Evolutionary conservation across 75 land plant species (phyloP).

Genomic region (Adiantum capillusveneris): DNA sequence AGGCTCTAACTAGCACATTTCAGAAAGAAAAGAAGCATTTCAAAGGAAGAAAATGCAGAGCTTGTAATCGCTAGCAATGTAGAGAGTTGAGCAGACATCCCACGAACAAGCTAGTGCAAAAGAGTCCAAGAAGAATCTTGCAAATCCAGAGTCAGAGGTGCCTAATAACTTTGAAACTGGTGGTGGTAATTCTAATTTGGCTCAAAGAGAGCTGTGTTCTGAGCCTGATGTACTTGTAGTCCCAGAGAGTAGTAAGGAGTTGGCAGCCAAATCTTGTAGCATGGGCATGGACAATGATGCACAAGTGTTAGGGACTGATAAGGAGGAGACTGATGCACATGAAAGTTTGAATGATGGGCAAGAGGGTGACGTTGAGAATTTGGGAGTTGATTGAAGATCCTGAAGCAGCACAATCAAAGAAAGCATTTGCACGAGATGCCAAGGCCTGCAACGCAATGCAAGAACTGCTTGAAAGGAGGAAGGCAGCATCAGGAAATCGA

Average conservation of each 20-base stretch:
- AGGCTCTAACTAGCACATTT: not conserved
- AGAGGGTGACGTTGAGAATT: slow-evolving; percentile 12
- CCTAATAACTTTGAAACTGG: too few species aligned
- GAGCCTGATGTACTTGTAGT: slow-evolving; percentile 52
- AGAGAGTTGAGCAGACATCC: too few species aligned
- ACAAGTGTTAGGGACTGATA: slow-evolving; percentile 23
- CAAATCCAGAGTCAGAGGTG: too few species aligned
- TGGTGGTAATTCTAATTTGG: too few species aligned
- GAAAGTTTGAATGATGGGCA: not conserved
- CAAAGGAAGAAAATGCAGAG: not conserved
- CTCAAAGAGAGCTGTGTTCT: slow-evolving; percentile 10
- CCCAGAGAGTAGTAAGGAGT: slow-evolving; percentile 43
- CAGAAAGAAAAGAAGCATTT: not conserved
- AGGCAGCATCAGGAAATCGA: slow-evolving; percentile 33
- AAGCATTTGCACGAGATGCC: slow-evolving; percentile 49
- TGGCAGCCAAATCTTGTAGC: slow-evolving; percentile 35
- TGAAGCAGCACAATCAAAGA: slow-evolving; percentile 32
- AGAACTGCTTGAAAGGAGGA: slow-evolving; percentile 45
- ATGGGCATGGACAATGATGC: slow-evolving; percentile 59
- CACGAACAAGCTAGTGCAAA: too few species aligned
- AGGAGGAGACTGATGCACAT: not conserved
- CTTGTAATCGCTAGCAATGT: not conserved
- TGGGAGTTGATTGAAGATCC: slow-evolving; percentile 18
- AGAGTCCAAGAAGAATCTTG: too few species aligned
- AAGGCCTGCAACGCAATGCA: slow-evolving; percentile 40